phyloP scores from a whole-genome alignment of 176 grass and related monocot species.

The Coix lacrymajobi region DNA sequence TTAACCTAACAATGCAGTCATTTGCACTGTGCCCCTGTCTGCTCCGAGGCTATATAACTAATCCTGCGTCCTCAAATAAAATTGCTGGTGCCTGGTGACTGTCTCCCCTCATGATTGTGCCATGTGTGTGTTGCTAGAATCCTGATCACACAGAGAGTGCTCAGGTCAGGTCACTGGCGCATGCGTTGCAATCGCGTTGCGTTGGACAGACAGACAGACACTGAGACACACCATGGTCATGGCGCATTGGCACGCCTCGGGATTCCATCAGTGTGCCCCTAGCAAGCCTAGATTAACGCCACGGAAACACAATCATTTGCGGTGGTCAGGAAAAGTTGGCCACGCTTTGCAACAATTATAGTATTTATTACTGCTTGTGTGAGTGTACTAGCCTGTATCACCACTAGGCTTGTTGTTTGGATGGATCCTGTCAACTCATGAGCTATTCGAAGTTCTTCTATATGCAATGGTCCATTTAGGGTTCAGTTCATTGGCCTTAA shows the following conservation, averaged over 20 bases:
- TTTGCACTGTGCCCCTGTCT: not conserved
- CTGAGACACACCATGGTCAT: not conserved
- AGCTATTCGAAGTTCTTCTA: not conserved
- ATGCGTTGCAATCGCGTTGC: conserved; percentile 12
- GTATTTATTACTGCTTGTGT: not conserved
- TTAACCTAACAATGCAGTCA: conserved; percentile 26
- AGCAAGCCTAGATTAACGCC: conserved; percentile 16
- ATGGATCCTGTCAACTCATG: not conserved
- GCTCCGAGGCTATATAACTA: not conserved
- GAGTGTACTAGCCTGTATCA: not conserved
- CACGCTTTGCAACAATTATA: not conserved
- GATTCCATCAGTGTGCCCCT: not conserved
- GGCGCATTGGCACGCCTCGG: conserved; percentile 25
- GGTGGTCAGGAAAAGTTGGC: not conserved
- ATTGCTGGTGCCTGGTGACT: not conserved
- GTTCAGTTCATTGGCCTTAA: not conserved
- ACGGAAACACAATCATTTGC: conserved; percentile 21
- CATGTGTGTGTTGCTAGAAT: not conserved
- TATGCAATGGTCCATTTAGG: not conserved
- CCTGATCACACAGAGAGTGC: not conserved
- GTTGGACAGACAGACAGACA: not conserved
- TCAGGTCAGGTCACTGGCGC: not conserved
- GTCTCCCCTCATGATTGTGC: conserved; percentile 22
- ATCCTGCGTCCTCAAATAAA: not conserved
- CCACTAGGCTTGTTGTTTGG: not conserved